Conservation (phyloP, 179 eudicot species). For the Carnegiea gigantea region DNA sequence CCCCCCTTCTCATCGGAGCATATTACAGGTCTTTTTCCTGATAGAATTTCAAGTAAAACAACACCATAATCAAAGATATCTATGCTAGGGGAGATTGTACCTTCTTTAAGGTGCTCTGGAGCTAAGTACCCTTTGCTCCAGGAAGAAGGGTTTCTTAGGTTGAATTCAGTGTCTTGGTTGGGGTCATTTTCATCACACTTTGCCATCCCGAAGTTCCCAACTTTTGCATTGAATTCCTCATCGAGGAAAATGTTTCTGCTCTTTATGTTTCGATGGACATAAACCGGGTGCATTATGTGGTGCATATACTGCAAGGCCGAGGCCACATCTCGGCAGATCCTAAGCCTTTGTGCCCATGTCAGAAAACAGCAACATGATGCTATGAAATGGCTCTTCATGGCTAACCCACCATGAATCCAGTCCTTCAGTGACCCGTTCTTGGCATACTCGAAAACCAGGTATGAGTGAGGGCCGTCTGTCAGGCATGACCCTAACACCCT, state of each 20-base stretch:
- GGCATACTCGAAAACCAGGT: constrained; percentile 74
- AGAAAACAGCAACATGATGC: constrained; percentile 80
- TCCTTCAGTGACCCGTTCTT: constrained; percentile 83
- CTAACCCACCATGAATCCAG: constrained; percentile 93
- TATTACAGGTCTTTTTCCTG: constrained; percentile 58
- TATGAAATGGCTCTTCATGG: constrained; percentile 88
- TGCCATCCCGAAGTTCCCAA: constrained; percentile 75
- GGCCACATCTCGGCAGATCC: constrained; percentile 76
- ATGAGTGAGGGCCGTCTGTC: constrained; percentile 42
- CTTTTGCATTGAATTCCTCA: constrained; percentile 76
- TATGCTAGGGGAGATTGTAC: constrained; percentile 39
- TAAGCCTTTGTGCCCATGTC: constrained; percentile 78
- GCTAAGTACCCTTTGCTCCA: constrained; percentile 77
- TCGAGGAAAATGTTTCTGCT: constrained; percentile 75
- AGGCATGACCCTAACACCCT: constrained; percentile 63
- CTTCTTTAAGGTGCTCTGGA: constrained; percentile 53
- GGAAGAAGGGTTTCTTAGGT: constrained; percentile 32
- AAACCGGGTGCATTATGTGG: constrained; percentile 61
- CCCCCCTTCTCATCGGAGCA: constrained; percentile 22
- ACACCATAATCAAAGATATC: constrained; percentile 81
- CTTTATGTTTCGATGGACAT: constrained; percentile 65
- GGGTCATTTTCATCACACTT: constrained; percentile 30
- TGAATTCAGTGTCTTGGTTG: constrained; percentile 26
- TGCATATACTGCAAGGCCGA: constrained; percentile 81
- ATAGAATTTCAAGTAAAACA: constrained; percentile 67